Base-by-base conservation (phyloP, 805 yeast genomes). In the Hanseniaspora vineae region DNA sequence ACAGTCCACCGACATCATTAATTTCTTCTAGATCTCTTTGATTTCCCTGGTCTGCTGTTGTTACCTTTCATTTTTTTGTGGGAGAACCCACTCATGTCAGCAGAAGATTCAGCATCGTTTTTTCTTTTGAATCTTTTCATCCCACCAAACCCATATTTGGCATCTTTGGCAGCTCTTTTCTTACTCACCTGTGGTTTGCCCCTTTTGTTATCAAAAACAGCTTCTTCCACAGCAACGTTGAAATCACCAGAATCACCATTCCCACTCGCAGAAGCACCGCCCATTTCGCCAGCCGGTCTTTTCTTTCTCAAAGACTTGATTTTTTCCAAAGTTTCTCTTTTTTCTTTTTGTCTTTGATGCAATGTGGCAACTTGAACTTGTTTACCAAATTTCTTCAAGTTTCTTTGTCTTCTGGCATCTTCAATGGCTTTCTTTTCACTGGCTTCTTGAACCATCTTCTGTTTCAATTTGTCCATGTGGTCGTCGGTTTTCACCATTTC, bases 401-500 rank as follows among this genome's bases (percentile, higher is more conserved):
- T 81, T 68, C 98, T 80, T 72, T 90, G 97, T 66, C 83, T 83
- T 71, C 85, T 84, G 31, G 97, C 95, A 47, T 88, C 96, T 66
- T 85, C 90, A 47, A 88, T 75, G 1, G 95, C 96, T 66, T 83
- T 84, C 78, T 86, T 86, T 64, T 82, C 84, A 49, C 81, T 73
- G 31, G 82, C 83, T 63, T 87, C 96, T 53, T 78, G 75, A 42
- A 88, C 72, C 56, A 90, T 73, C 66, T 85, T 87, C 59, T 72
- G 69, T 72, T 86, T 88, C 61, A 92, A 75, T 67, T 79, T 85
- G 60, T 87, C 96, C 98, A 92, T 92, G 66, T 92, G 99, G 65
- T 87, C 96, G 66, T 92, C 98, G 47, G 89, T 81, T 70, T 92
- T 92, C 51, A 88, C 85, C 98, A 92, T 92, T 68, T 92, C 98